phyloP scores from a whole-genome alignment of 371 early-diverging fungal genomes.

The Syncephalastrum racemosum region DNA sequence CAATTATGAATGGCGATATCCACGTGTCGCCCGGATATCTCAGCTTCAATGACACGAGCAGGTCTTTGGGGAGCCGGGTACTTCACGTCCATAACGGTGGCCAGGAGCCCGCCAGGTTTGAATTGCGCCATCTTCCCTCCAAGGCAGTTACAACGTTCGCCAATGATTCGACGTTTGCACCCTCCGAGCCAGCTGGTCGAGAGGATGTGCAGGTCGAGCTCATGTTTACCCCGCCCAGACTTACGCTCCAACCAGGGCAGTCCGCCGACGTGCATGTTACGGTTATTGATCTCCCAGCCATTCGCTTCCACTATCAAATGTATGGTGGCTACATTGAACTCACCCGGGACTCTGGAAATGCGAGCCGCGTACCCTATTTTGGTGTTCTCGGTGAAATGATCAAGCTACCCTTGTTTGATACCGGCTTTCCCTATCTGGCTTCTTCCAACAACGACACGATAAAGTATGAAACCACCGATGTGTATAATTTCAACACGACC shows the following conservation, averaged over 20 bases:
- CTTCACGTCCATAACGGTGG: conserved; percentile 57
- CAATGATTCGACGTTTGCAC: conserved; percentile 12
- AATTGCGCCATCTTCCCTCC: conserved; percentile 18
- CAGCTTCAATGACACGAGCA: conserved; percentile 69
- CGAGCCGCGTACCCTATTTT: conserved; percentile 51
- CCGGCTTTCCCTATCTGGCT: conserved; percentile 32
- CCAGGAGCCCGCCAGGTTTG: conserved; percentile 38
- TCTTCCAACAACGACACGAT: conserved; percentile 5
- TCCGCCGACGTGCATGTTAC: conserved; percentile 34
- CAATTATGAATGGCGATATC: conserved; percentile 25
- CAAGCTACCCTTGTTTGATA: conserved; percentile 41
- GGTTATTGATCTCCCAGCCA: conserved; percentile 11
- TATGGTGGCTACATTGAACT: conserved; percentile 46
- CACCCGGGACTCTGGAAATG: conserved; percentile 1
- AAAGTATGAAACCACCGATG: conserved; percentile 13
- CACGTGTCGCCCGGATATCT: conserved; percentile 62
- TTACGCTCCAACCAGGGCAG: conserved; percentile 38
- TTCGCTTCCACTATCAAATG: conserved; percentile 28
- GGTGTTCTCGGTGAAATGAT: conserved; percentile 54
- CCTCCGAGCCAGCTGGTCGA: conserved; percentile 21
- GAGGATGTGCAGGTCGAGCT: conserved; percentile 32
- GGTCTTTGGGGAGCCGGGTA: conserved; percentile 30
- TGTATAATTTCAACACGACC: conserved; percentile 14
- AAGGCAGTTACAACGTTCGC: conserved; percentile 39
- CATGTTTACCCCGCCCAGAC: conserved; percentile 21